Evolutionary conservation across 2,329 filamentous ascomycete species (phyloP).

Genomic region (Venturiaceae sp.): DNA sequence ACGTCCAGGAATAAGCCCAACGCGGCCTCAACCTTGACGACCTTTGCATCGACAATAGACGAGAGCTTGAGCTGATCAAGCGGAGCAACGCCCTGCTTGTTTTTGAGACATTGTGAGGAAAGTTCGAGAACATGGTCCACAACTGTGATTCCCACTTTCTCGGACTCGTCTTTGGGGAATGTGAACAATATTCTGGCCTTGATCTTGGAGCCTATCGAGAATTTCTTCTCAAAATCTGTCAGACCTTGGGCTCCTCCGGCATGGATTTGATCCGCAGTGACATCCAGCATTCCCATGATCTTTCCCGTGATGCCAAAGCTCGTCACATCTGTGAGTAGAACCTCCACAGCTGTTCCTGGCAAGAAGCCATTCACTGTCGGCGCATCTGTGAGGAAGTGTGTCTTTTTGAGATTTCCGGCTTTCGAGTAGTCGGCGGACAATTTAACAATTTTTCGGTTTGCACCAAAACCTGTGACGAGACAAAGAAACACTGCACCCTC

Average conservation of each 20-base stretch:
- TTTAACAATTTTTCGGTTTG: constrained; percentile 77
- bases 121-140: constrained; percentile 73
- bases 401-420: constrained; percentile 55
- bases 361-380: constrained; percentile 85
- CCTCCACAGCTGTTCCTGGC: constrained; percentile 81
- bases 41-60: constrained; percentile 65
- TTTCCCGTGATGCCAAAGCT: constrained; percentile 75
- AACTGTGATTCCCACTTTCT: constrained; percentile 80
- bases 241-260: constrained; percentile 65
- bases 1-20: constrained; percentile 75
- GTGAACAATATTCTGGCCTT: constrained; percentile 83
- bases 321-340: constrained; percentile 69
- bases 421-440: constrained; percentile 66
- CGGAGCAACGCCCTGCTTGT: constrained; percentile 39
- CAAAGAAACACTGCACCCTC: constrained; percentile 81
- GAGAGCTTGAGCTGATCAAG: constrained; percentile 59
- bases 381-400: constrained; percentile 60
- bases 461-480: constrained; percentile 62
- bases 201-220: constrained; percentile 74
- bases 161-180: constrained; percentile 67
- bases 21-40: constrained; percentile 68
- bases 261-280: constrained; percentile 83
- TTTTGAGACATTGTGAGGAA: constrained; percentile 17
- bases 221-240: constrained; percentile 63
- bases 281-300: constrained; percentile 83